Percentiles rank a stretch among this genome's conserved stretches.
phyloP scores from a whole-genome alignment of 2,329 filamentous ascomycete species.

The Atkinsonella texensis region DNA sequence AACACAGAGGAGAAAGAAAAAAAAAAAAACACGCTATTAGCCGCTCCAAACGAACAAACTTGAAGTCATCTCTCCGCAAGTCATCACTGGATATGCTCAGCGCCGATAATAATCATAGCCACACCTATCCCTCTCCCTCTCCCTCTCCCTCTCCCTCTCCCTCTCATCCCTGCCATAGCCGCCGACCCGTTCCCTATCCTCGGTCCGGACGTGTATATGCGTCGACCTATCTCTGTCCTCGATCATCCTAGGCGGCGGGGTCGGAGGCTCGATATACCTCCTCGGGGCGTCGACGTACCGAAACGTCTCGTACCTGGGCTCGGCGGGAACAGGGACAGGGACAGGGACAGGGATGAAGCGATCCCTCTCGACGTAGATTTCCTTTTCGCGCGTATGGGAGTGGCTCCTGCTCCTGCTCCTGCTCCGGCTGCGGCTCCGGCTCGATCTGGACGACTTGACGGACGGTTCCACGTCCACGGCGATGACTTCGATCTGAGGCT shows the following conservation, averaged over 20 bases:
- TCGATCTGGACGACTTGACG: constrained; percentile 13
- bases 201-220: constrained; percentile 18
- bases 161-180: constrained; percentile 17
- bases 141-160: constrained; percentile 1
- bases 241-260: constrained; percentile 19
- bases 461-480: constrained; percentile 24
- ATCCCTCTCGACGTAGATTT: constrained; percentile 42
- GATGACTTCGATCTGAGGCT: constrained; percentile 26
- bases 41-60: neutral
- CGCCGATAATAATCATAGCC: constrained; percentile 4
- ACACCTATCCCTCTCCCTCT: constrained; percentile 1
- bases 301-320: constrained; percentile 34
- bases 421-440: constrained; percentile 16
- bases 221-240: constrained; percentile 12
- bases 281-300: constrained; percentile 41
- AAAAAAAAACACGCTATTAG: too few relatives aligned
- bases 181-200: constrained; percentile 20
- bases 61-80: neutral
- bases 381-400: constrained; percentile 23
- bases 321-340: constrained; percentile 30
- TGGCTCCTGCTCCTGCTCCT: constrained; percentile 14
- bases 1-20: neutral
- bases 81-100: neutral
- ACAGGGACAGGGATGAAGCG: constrained; percentile 31
- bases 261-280: constrained; percentile 17